Base-by-base conservation (phyloP, 2,329 filamentous ascomycete species). In the Neonectria punicea region DNA sequence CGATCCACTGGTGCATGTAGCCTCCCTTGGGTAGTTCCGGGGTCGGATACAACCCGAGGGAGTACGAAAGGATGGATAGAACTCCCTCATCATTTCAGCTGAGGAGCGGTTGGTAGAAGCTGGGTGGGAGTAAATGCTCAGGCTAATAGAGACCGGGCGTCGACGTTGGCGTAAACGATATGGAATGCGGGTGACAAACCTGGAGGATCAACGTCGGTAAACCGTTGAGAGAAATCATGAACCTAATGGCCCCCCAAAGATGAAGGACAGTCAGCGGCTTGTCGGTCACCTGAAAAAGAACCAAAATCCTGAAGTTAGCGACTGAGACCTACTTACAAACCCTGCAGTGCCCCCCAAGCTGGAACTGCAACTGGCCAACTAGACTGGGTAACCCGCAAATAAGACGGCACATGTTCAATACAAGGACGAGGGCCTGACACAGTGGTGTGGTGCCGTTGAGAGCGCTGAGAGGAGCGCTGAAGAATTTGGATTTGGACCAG, bases 191-290 rank as follows among this genome's bases (percentile, higher is more conserved):
- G 28, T 46, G 59, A 56, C 6, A 44, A 62, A 57, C 39, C 53
- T 57, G 53, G 53, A 51, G 41, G 59, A 57, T 62, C 53, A 46
- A 25, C 53, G 46, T 53, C 46, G 59, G 59, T 50, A 53, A 62
- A 43, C 18, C 11, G 49, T 51, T 20, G 36, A 16, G 36, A 16
- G 14, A 16, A 16, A 25, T 9, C 10, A 30, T 30, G 5, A 49
- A 22, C 22, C 11, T 5, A n/a, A 34, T 28, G 7, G 30, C 5
- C 28, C 28, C n/a, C 28, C 30, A 51, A 51, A 36, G 47, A 7
- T 25, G 30, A 20, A 25, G 28, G 9, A 39, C 18, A 32, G 43
- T 39, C 16, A 32, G 10, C 22, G 20, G 53, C 28, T 44, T 14
- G 53, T 41, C 36, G 13, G 53, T 43, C 25, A 13, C 25, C 16